Conservation (phyloP, 1,284 basidiomycete species). For the Malassezia globosa region DNA sequence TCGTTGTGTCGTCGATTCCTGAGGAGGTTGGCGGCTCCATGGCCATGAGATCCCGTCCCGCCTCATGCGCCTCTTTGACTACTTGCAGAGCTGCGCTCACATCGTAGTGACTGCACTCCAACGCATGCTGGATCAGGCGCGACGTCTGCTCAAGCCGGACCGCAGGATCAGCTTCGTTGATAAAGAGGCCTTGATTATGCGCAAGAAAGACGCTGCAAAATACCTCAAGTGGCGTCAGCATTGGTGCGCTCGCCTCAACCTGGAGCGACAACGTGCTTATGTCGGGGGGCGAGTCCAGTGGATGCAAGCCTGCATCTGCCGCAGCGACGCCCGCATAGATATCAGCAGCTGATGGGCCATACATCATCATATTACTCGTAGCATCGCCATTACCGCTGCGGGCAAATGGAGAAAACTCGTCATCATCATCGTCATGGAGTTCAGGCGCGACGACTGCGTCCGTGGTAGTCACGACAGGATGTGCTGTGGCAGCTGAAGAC, state of each 20-base stretch:
- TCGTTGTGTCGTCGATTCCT: background rate
- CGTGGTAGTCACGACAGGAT: too few species aligned
- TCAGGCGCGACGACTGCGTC: background rate
- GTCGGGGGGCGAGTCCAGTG: background rate
- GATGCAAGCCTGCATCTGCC: background rate
- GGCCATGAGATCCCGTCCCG: background rate
- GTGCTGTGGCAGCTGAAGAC: background rate
- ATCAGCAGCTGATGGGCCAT: background rate
- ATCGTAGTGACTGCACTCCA: slow-evolving; percentile 73
- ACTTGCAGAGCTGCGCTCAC: slow-evolving; percentile 85
- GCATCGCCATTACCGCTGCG: too few species aligned
- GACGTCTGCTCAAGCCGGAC: slow-evolving; percentile 1
- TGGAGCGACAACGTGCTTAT: background rate
- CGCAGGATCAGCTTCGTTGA: background rate
- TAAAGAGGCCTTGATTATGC: slow-evolving; percentile 9
- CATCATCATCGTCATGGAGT: slow-evolving; percentile 50
- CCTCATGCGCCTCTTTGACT: slow-evolving; percentile 57
- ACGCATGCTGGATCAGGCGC: slow-evolving; percentile 57
- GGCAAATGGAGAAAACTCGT: slow-evolving; percentile 54
- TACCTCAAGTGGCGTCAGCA: slow-evolving; percentile 11
- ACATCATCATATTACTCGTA: too few species aligned
- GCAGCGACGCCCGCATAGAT: background rate
- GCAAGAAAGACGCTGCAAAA: slow-evolving; percentile 11
- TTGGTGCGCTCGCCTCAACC: background rate
- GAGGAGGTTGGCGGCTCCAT: background rate